Evolutionary conservation across 1,139 yeast species (phyloP).

Genomic region (Pneumocystis canis): DNA sequence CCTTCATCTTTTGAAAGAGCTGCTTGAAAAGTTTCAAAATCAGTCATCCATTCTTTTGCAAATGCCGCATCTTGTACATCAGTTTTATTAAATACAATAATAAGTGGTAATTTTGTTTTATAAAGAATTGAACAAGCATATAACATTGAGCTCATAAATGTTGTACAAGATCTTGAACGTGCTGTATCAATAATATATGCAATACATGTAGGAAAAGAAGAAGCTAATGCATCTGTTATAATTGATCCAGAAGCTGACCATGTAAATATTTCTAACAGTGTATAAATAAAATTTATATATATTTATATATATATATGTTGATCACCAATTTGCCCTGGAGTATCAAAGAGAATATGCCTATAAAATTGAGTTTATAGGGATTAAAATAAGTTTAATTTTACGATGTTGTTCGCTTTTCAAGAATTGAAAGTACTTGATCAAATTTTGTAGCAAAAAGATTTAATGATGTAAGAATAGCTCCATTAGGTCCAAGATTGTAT

Average conservation of each 20-base stretch:
- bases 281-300: background rate
- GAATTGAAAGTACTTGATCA: slow-evolving; percentile 79
- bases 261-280: slow-evolving; percentile 8
- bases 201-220: slow-evolving; percentile 85
- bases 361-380: background rate
- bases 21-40: slow-evolving; percentile 78
- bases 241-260: slow-evolving; percentile 97
- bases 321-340: slow-evolving; percentile 77
- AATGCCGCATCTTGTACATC: slow-evolving; percentile 74
- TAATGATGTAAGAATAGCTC: slow-evolving; percentile 91
- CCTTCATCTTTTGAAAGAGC: slow-evolving; percentile 54
- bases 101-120: slow-evolving; percentile 93
- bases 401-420: slow-evolving; percentile 52
- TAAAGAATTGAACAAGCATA: slow-evolving; percentile 94
- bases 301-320: too few relatives aligned
- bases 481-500: slow-evolving; percentile 89
- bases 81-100: slow-evolving; percentile 87
- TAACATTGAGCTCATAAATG: slow-evolving; percentile 95
- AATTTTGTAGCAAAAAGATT: slow-evolving; percentile 88
- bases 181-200: slow-evolving; percentile 97
- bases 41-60: slow-evolving; percentile 96
- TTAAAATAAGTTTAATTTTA: background rate
- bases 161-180: slow-evolving; percentile 81
- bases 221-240: slow-evolving; percentile 91
- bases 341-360: slow-evolving; percentile 67